Conservation (phyloP, 148 eudicot genomes). For the Vaccinium corymbosum region DNA sequence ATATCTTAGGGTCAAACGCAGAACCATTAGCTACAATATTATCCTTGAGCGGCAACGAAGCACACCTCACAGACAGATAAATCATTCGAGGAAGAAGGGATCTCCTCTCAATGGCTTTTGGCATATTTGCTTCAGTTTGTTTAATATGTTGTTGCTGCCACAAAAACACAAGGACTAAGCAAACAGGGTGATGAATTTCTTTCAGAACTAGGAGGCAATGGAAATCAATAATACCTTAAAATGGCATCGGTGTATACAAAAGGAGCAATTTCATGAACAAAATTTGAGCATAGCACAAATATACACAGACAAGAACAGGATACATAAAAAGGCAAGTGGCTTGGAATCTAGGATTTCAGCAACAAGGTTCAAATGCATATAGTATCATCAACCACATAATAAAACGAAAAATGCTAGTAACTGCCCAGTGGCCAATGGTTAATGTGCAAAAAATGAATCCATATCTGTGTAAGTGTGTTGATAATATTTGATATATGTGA, state of each 20-base stretch:
- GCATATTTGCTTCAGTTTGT: slow-evolving; percentile 44
- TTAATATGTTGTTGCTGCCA: slow-evolving; percentile 48
- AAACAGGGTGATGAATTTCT: not conserved
- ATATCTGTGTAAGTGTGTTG: too few species aligned
- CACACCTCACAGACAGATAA: slow-evolving; percentile 75
- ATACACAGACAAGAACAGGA: not conserved
- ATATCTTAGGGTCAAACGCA: slow-evolving; percentile 33
- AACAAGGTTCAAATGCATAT: not conserved
- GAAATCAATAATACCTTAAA: not conserved
- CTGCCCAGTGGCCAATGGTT: too few species aligned
- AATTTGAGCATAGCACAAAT: not conserved
- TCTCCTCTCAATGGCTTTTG: slow-evolving; percentile 52
- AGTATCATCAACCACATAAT: not conserved
- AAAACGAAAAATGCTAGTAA: not conserved
- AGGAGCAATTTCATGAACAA: not conserved
- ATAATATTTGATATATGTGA: too few species aligned
- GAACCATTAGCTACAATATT: slow-evolving; percentile 61
- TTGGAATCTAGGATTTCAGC: not conserved
- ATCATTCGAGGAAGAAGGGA: slow-evolving; percentile 82
- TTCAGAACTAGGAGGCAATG: not conserved
- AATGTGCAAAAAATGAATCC: too few species aligned
- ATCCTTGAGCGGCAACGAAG: slow-evolving; percentile 62
- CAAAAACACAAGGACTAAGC: slow-evolving; percentile 1
- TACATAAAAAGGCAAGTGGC: not conserved
- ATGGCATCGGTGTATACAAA: not conserved